Base-by-base conservation (phyloP, 768 basidiomycete species). In the Dendrothele bispora region DNA sequence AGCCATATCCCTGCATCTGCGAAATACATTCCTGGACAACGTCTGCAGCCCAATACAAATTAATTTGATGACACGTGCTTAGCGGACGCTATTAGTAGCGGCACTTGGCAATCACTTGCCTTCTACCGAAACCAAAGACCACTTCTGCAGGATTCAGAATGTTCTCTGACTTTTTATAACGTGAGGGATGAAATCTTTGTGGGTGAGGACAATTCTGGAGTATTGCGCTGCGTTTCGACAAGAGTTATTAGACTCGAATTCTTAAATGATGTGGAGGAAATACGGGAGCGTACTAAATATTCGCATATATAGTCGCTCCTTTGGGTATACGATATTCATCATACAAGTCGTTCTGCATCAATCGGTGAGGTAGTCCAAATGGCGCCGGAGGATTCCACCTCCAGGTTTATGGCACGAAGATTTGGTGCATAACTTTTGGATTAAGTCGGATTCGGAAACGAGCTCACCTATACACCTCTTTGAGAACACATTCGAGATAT, bases 91-190 rank as follows among this genome's bases (percentile, higher is more conserved):
- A 46, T 27, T n/a, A n/a, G n/a, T n/a, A n/a, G n/a, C n/a, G n/a
- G n/a, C 24, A 34, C 30, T 37, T 39, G 27, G 26, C 43, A 12
- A 27, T 37, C 24, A 43, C 63, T 61, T 49, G 76, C 76, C 78
- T 65, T 46, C 80, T 67, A 26, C 80, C 80, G 61, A 83, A 83
- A 11, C 80, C 80, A 53, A 82, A 83, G 15, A 78, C 67, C 29
- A 77, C 56, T 27, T 71, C 69, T 25, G 70, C 64, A 24, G 79
- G 77, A 58, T 80, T 72, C n/a, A 67, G 66, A 27, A 71, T 61
- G 25, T 59, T 53, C n/a, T 61, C 55, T 29, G 69, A 63, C 5
- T 70, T 64, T 42, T 72, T 48, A 57, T 74, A 78, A 43, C 81
- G 70, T 32, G 79, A 74, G 2, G 81, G 81, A n/a, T 57, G 60